Evolutionary conservation across 495 filamentous ascomycete genomes (phyloP).

Genomic region (Penicillium longicatenatum): DNA sequence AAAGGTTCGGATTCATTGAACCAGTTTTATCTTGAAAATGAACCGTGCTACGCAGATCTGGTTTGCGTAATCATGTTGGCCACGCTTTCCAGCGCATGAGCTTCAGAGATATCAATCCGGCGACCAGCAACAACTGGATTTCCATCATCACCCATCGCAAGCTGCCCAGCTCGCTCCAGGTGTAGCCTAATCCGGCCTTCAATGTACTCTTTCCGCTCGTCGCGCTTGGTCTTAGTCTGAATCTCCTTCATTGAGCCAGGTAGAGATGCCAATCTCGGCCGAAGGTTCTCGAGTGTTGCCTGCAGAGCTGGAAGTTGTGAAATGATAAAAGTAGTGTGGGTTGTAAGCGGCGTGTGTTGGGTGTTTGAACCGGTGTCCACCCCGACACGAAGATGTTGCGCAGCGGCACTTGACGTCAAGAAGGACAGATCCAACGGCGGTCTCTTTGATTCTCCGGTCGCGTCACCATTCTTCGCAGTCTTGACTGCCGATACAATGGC

Average conservation of each 20-base stretch:
- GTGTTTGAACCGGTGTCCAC: constrained; percentile 37
- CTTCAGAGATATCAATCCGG: constrained; percentile 45
- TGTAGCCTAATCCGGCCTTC: constrained; percentile 62
- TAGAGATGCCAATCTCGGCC: constrained; percentile 59
- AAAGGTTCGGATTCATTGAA: constrained; percentile 6
- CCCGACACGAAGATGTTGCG: constrained; percentile 48
- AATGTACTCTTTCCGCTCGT: constrained; percentile 72
- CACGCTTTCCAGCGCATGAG: constrained; percentile 49
- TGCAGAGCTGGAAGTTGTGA: constrained; percentile 81
- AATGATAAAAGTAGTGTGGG: constrained; percentile 75
- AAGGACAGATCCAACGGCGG: constrained; percentile 50
- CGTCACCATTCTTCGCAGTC: constrained; percentile 27
- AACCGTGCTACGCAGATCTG: constrained; percentile 17
- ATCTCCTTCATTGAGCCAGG: constrained; percentile 33
- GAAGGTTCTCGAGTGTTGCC: constrained; percentile 61
- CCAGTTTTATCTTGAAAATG: constrained; percentile 2
- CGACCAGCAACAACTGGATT: constrained; percentile 42
- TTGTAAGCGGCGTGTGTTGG: constrained; percentile 58
- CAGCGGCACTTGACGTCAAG: constrained; percentile 51
- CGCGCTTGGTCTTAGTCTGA: constrained; percentile 42
- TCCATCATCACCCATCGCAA: constrained; percentile 40
- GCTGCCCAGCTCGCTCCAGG: constrained; percentile 47
- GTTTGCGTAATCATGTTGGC: constrained; percentile 45
- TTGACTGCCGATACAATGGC: constrained; percentile 49
- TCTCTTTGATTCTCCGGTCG: constrained; percentile 13